Evolutionary conservation across 2,329 filamentous ascomycete species (phyloP).

Genomic region (Thielaviopsis musarum): DNA sequence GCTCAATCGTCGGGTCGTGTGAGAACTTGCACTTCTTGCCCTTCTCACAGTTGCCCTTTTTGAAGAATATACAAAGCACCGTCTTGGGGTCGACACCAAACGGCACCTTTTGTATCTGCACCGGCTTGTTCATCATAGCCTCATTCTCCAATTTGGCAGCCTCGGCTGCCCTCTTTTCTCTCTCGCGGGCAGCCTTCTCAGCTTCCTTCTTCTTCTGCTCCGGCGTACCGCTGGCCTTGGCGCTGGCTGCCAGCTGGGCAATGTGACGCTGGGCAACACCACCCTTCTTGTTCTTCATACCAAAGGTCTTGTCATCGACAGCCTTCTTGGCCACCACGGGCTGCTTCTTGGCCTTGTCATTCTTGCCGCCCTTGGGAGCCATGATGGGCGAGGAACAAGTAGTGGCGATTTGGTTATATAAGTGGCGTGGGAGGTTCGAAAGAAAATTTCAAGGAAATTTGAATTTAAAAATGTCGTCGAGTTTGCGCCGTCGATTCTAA

Average conservation of each 20-base stretch:
- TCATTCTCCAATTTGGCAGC: constrained; percentile 65
- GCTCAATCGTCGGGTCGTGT: constrained; percentile 75
- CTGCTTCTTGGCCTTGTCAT: constrained; percentile 21
- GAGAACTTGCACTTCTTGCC: constrained; percentile 96
- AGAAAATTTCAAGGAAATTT: background rate
- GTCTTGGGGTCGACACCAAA: constrained; percentile 98
- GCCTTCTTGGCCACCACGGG: constrained; percentile 46
- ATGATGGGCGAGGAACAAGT: constrained; percentile 31
- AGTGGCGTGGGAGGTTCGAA: background rate
- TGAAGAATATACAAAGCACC: constrained; percentile 89
- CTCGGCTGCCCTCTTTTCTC: constrained; percentile 84
- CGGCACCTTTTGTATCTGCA: constrained; percentile 92
- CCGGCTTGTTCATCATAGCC: constrained; percentile 73
- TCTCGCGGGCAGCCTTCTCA: constrained; percentile 51
- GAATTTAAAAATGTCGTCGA: background rate
- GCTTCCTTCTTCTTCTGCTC: constrained; percentile 71
- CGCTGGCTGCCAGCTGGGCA: constrained; percentile 60
- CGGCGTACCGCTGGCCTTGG: constrained; percentile 56
- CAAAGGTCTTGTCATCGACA: constrained; percentile 92
- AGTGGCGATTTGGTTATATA: background rate
- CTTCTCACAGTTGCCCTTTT: constrained; percentile 95
- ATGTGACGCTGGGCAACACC: constrained; percentile 80
- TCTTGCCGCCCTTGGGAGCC: constrained; percentile 47
- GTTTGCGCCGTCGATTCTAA: background rate
- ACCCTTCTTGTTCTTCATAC: constrained; percentile 99